phyloP scores from a whole-genome alignment of 805 yeast species.

The Cyberlindnera suaveolens region DNA sequence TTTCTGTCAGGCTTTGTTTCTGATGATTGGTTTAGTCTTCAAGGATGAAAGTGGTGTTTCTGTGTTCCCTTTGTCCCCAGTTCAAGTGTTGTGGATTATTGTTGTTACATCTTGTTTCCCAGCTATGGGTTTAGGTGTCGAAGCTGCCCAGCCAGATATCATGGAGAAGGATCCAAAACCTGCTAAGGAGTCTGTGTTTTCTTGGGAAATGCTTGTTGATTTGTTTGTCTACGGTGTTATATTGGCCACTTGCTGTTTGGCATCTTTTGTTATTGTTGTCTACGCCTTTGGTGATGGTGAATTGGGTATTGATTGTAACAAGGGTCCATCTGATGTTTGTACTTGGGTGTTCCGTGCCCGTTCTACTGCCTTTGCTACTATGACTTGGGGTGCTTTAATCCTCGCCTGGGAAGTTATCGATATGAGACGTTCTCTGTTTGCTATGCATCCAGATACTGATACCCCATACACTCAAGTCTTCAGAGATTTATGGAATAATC shows the following conservation, averaged over 20 bases:
- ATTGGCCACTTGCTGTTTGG: slow-evolving; percentile 68
- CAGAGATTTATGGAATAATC: slow-evolving; percentile 64
- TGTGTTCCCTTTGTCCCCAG: slow-evolving; percentile 78
- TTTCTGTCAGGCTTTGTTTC: slow-evolving; percentile 61
- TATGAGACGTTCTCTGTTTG: slow-evolving; percentile 61
- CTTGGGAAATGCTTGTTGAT: slow-evolving; percentile 61
- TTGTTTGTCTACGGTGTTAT: slow-evolving; percentile 67
- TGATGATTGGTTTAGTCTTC: slow-evolving; percentile 70
- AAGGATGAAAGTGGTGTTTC: slow-evolving; percentile 56
- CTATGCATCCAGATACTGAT: slow-evolving; percentile 56
- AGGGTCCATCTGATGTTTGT: slow-evolving; percentile 41
- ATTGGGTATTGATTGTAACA: slow-evolving; percentile 62
- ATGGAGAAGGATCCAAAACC: slow-evolving; percentile 62
- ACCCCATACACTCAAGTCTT: slow-evolving; percentile 55
- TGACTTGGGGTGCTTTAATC: slow-evolving; percentile 82
- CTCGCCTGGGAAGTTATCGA: slow-evolving; percentile 84
- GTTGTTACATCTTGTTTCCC: slow-evolving; percentile 79
- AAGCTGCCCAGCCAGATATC: slow-evolving; percentile 55
- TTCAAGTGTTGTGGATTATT: slow-evolving; percentile 74
- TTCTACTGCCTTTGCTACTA: slow-evolving; percentile 68
- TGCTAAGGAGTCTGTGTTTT: slow-evolving; percentile 48
- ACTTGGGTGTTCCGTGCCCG: slow-evolving; percentile 65
- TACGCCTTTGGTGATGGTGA: slow-evolving; percentile 62
- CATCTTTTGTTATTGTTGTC: slow-evolving; percentile 57
- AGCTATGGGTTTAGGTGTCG: slow-evolving; percentile 76